Evolutionary conservation across 202 grass and related monocot genomes (phyloP).

Genomic region (Bolboschoenoplectus hybrid): DNA sequence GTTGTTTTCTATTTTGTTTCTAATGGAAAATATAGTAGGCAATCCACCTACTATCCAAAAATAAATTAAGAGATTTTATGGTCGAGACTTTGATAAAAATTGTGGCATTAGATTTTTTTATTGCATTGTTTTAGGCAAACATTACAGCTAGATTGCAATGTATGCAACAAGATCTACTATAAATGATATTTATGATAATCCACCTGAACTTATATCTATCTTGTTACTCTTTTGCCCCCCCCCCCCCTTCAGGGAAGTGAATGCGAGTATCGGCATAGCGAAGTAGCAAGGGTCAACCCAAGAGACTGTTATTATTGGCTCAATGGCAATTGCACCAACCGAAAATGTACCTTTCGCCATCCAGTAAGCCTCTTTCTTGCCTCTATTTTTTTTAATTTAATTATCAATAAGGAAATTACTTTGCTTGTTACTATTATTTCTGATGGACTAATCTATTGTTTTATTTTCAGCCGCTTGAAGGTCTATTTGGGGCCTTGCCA

Average conservation of each 20-base stretch:
- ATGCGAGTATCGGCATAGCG: slow-evolving; percentile 91
- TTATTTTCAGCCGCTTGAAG: slow-evolving; percentile 80
- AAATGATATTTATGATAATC: background rate
- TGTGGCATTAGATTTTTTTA: background rate
- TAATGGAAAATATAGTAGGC: background rate
- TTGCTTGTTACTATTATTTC: slow-evolving; percentile 27
- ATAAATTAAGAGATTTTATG: background rate
- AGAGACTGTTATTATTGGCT: slow-evolving; percentile 95
- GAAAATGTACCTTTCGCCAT: slow-evolving; percentile 83
- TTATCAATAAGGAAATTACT: slow-evolving; percentile 3
- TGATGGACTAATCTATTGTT: slow-evolving; percentile 36
- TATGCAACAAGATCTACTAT: slow-evolving; percentile 19
- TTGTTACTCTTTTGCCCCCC: slow-evolving; percentile 21
- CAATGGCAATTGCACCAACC: slow-evolving; percentile 85
- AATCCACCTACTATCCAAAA: background rate
- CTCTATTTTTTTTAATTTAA: background rate
- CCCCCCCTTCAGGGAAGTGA: slow-evolving; percentile 61
- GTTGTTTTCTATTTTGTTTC: slow-evolving; percentile 5
- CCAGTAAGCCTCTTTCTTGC: slow-evolving; percentile 50
- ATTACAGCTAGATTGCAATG: slow-evolving; percentile 15
- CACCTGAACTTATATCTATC: background rate
- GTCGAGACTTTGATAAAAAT: background rate
- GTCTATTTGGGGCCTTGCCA: slow-evolving; percentile 54
- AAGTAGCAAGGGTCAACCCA: slow-evolving; percentile 80
- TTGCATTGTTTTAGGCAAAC: background rate